Evolutionary conservation across 768 basidiomycete species (phyloP).

Genomic region (Auricularia sp.): DNA sequence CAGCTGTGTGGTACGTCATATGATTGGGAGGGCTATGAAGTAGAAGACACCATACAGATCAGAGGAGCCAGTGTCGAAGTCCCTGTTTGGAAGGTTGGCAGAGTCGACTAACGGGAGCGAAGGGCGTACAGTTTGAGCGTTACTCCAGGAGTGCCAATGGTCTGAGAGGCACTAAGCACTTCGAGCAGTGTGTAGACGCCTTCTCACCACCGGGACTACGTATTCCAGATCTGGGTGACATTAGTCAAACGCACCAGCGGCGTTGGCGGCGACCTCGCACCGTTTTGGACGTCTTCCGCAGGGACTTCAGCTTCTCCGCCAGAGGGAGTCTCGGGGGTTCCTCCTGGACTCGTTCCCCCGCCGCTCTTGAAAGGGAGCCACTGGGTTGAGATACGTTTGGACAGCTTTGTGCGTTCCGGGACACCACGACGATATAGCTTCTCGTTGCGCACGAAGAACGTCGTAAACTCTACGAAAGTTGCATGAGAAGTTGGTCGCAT

Average conservation of each 20-base stretch:
- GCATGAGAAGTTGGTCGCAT: too few species aligned
- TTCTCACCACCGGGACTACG: conserved; percentile 23
- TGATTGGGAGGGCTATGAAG: not conserved
- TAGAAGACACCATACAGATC: conserved; percentile 4
- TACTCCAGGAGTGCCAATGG: conserved; percentile 30
- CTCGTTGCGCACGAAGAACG: not conserved
- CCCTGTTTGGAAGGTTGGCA: not conserved
- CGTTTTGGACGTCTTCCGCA: conserved; percentile 20
- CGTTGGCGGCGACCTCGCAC: not conserved
- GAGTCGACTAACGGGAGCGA: not conserved
- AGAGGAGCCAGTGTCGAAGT: conserved; percentile 1
- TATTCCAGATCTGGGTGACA: conserved; percentile 22
- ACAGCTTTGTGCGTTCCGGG: not conserved
- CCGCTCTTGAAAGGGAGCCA: not conserved
- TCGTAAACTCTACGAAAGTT: not conserved
- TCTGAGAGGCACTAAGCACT: conserved; percentile 1
- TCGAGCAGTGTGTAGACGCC: not conserved
- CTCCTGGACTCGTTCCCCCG: not conserved
- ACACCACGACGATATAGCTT: not conserved
- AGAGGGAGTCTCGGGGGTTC: not conserved
- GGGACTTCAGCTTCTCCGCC: conserved; percentile 14
- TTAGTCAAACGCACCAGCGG: not conserved
- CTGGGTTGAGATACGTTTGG: not conserved
- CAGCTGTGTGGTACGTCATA: not conserved
- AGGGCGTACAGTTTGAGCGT: conserved; percentile 25